Evolutionary conservation across 495 filamentous ascomycete species (phyloP), one percentile per base, ranked within the genome.

Genomic region (Chaetomium fimeti): DNA sequence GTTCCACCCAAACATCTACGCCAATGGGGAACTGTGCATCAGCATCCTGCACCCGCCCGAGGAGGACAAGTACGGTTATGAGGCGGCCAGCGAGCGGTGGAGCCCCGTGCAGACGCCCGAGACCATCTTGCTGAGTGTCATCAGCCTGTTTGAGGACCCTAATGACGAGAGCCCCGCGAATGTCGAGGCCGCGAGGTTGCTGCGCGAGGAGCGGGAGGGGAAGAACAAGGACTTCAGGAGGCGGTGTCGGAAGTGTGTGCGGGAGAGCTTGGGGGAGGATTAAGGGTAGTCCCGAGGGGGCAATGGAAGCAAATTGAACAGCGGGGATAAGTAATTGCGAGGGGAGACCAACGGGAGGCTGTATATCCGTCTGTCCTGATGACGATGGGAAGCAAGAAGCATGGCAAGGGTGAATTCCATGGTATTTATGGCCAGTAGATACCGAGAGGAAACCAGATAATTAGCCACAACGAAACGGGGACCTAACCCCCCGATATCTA

Each of bases 101-200:
- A 91, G 85, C 25, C 94, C 94, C n/a, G 94, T 98, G 1, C 94
- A 98, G 75, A 93, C 90, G 2, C 95, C 96, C 52, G 95, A 98
- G 78, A 93, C 91, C 4, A 98, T 98, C 60, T 79, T 98, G 16
- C 74, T 98, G 11, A 93, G 89, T 61, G 91, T 97, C 16, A 95
- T 98, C 71, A 93, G 90, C 67, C 88, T 98, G 85, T 89, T 98
- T 51, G 88, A 88, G 56, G 89, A 89, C 67, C 94, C 95, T 32
- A 98, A 98, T 72, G 91, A 94, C 66, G 94, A 98, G 83, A 93
- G 89, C 69, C 91, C 95, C 1, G 94, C 94, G 2, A 98, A 98
- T 72, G 85, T 97, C 11, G 94, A 98, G 73, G 94, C 94, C 1
- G 93, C 92, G 13, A 81, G 88, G 52, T 69, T 97, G 74, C 90